Percentiles rank a stretch among this genome's conserved stretches.
Conservation (phyloP, 495 filamentous ascomycete genomes). For the Aspergillus avenaceus region DNA sequence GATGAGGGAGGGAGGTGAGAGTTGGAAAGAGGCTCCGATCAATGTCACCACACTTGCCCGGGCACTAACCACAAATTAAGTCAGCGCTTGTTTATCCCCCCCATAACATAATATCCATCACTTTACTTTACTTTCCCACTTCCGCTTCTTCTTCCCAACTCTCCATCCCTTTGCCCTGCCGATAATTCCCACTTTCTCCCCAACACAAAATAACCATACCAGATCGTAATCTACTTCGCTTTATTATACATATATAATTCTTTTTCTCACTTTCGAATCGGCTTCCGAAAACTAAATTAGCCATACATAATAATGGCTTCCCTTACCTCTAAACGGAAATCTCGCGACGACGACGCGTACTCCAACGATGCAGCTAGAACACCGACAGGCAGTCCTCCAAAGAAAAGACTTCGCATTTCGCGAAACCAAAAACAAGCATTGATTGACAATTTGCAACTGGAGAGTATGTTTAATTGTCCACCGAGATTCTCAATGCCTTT, state of each 20-base stretch:
- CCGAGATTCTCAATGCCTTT: not conserved
- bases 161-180: no score
- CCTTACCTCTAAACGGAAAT: conserved; percentile 56
- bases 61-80: conserved; percentile 21
- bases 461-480: conserved; percentile 66
- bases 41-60: conserved; percentile 17
- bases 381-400: conserved; percentile 55
- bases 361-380: conserved; percentile 32
- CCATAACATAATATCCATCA: not conserved
- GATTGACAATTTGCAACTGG: conserved; percentile 88
- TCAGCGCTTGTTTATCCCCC: conserved; percentile 28
- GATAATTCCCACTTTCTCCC: no score
- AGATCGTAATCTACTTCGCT: not conserved
- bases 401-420: conserved; percentile 63
- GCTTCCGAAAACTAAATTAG: no score
- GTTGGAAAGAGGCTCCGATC: conserved; percentile 4
- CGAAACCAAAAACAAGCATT: conserved; percentile 80
- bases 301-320: conserved; percentile 47
- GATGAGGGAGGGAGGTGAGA: conserved; percentile 1
- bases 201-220: conserved; percentile 16
- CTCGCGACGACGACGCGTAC: conserved; percentile 38
- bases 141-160: not conserved
- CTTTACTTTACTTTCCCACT: conserved; percentile 15
- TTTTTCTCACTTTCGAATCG: not conserved
- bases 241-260: conserved; percentile 14